These are phyloP conservation scores for Thyridium curvatum DNA, from an alignment of 2,329 filamentous ascomycete species.

Conservation along the genomic window DNA sequence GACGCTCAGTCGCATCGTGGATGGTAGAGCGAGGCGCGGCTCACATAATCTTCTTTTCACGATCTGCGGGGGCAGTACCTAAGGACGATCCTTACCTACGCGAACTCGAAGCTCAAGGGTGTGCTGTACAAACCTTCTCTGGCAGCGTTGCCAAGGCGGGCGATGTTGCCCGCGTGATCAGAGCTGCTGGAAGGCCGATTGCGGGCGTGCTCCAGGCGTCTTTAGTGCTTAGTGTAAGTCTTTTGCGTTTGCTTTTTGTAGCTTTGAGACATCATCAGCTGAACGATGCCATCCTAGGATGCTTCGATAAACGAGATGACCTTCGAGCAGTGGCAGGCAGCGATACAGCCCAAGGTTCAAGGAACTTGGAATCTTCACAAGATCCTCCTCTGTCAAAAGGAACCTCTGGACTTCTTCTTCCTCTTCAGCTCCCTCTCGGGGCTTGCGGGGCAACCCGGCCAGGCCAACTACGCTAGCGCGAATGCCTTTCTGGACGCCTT, in stretches of 20 bases:
- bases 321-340: neutral
- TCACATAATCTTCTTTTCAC: slow-evolving; percentile 27
- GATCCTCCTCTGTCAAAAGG: slow-evolving; percentile 5
- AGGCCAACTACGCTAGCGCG: slow-evolving; percentile 27
- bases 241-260: neutral
- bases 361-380: slow-evolving; percentile 7
- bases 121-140: neutral
- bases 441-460: slow-evolving; percentile 16
- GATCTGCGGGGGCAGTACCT: neutral
- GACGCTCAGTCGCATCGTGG: slow-evolving; percentile 26
- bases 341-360: neutral
- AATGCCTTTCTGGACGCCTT: slow-evolving; percentile 26
- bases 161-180: neutral
- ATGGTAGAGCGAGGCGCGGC: slow-evolving; percentile 28
- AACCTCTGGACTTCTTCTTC: slow-evolving; percentile 31
- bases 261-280: neutral
- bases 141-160: neutral
- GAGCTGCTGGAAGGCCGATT: neutral
- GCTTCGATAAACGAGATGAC: neutral
- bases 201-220: slow-evolving; percentile 1
- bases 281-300: neutral
- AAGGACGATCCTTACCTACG: neutral
- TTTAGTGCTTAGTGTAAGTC: slow-evolving; percentile 1
- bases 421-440: slow-evolving; percentile 26
- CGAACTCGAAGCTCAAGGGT: neutral